Conservation (phyloP, 768 basidiomycete genomes). For the Mycena filopes region DNA sequence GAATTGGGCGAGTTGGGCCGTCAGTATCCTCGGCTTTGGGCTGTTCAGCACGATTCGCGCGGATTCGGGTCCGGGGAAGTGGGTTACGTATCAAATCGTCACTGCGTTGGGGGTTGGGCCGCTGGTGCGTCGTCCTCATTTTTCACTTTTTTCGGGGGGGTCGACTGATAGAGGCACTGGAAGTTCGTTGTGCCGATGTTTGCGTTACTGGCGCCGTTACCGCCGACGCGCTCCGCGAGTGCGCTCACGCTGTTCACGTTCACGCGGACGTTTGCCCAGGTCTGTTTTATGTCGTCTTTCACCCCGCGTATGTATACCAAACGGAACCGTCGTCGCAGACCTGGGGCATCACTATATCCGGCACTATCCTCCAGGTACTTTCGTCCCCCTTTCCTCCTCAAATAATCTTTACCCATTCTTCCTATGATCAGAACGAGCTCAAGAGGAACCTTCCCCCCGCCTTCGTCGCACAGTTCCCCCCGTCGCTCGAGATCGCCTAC, state of each 20-base stretch:
- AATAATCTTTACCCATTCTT: neutral
- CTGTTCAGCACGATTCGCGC: constrained; percentile 39
- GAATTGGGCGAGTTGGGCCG: constrained; percentile 47
- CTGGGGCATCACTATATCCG: constrained; percentile 30
- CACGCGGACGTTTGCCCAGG: constrained; percentile 38
- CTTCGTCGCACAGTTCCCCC: constrained; percentile 21
- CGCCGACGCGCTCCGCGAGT: constrained; percentile 44
- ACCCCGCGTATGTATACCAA: no score
- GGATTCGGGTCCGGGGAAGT: constrained; percentile 30
- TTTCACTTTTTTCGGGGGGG: neutral
- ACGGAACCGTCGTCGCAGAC: constrained; percentile 25
- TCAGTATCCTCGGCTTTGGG: constrained; percentile 52
- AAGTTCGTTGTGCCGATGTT: constrained; percentile 40
- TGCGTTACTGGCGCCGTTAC: constrained; percentile 51
- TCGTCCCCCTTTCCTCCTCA: neutral
- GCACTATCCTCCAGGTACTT: constrained; percentile 42
- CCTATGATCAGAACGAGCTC: constrained; percentile 55
- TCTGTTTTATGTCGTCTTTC: neutral
- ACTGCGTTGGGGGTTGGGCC: constrained; percentile 9
- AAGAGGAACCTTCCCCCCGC: constrained; percentile 21
- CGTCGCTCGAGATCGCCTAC: constrained; percentile 13
- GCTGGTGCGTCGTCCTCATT: neutral
- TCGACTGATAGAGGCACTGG: neutral
- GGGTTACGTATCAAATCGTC: constrained; percentile 43
- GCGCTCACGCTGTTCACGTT: constrained; percentile 50